A percentile compares a stretch with the other conserved stretches of the same genome.
Evolutionary conservation across 441 rosid species (phyloP).

Genomic region (Pelargonium citronellum): DNA sequence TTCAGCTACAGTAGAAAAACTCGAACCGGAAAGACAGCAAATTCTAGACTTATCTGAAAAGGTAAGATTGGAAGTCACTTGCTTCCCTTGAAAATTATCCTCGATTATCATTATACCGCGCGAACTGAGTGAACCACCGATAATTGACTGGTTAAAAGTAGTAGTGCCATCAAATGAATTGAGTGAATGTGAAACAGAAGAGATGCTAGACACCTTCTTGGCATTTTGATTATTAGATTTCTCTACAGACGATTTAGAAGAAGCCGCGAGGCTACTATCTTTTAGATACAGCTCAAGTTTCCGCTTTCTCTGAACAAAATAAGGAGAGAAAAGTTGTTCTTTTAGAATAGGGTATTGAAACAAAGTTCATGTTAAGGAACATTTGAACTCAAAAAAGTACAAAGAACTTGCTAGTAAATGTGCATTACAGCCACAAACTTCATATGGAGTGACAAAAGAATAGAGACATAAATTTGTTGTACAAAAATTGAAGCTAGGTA

Average conservation of each 20-base stretch:
- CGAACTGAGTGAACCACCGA: conserved; percentile 11
- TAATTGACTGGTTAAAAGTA: conserved; percentile 7
- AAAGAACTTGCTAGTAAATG: not conserved
- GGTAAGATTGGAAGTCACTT: not conserved
- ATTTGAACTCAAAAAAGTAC: conserved; percentile 3
- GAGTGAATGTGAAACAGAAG: conserved; percentile 16
- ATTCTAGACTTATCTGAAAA: not conserved
- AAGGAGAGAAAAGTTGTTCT: conserved; percentile 25
- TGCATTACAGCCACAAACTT: not conserved
- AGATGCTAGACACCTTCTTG: conserved; percentile 17
- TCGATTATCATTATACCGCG: conserved; percentile 9
- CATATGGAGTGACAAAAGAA: too few species aligned
- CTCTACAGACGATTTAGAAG: conserved; percentile 21
- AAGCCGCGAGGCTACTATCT: conserved; percentile 13
- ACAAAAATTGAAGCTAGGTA: too few species aligned
- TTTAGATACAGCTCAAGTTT: conserved; percentile 23
- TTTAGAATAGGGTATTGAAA: conserved; percentile 17
- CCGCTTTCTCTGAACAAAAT: conserved; percentile 40
- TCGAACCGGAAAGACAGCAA: too few species aligned
- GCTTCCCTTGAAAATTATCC: conserved; percentile 17
- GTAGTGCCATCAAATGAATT: conserved; percentile 9
- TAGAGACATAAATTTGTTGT: too few species aligned
- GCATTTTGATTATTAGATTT: conserved; percentile 20
- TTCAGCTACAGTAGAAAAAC: too few species aligned
- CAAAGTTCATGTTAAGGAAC: not conserved